phyloP scores from a whole-genome alignment of 257 asterid genomes.

The Przewalskia tangutica region DNA sequence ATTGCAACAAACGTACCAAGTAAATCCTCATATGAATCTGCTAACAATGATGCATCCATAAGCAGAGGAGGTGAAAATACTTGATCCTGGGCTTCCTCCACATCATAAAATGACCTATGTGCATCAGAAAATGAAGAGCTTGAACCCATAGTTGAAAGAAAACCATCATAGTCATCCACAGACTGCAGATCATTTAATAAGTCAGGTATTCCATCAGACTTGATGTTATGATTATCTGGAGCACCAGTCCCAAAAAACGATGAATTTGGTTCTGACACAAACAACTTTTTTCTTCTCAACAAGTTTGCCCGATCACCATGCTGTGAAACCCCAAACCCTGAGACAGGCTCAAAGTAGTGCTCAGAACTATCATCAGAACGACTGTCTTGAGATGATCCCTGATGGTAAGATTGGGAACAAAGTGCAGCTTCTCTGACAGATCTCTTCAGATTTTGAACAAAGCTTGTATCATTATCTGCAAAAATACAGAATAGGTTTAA shows the following conservation, averaged over 20 bases:
- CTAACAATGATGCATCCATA: slow-evolving; percentile 65
- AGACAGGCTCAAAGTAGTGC: slow-evolving; percentile 79
- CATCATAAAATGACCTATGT: slow-evolving; percentile 60
- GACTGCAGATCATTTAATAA: slow-evolving; percentile 62
- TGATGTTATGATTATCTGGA: slow-evolving; percentile 43
- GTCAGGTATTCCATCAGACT: slow-evolving; percentile 49
- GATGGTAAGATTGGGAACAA: slow-evolving; percentile 39
- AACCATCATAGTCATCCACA: slow-evolving; percentile 67
- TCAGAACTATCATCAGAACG: slow-evolving; percentile 82
- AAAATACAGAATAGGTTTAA: slow-evolving; percentile 2
- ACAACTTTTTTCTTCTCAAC: slow-evolving; percentile 38
- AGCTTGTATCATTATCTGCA: slow-evolving; percentile 66
- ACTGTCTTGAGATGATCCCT: slow-evolving; percentile 69
- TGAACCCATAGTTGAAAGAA: slow-evolving; percentile 70
- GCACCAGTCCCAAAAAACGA: slow-evolving; percentile 39
- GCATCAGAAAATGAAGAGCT: slow-evolving; percentile 69
- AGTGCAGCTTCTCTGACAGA: slow-evolving; percentile 97
- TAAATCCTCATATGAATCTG: slow-evolving; percentile 86
- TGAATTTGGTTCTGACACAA: slow-evolving; percentile 54
- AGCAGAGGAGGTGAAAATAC: slow-evolving; percentile 93
- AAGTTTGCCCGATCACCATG: slow-evolving; percentile 47
- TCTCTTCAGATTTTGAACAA: slow-evolving; percentile 75
- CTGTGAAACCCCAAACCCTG: slow-evolving; percentile 61
- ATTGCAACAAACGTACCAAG: slow-evolving; percentile 53
- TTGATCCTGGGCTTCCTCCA: slow-evolving; percentile 72